Conservation (phyloP, 83 land plant genomes). For the Picea engelmannii region DNA sequence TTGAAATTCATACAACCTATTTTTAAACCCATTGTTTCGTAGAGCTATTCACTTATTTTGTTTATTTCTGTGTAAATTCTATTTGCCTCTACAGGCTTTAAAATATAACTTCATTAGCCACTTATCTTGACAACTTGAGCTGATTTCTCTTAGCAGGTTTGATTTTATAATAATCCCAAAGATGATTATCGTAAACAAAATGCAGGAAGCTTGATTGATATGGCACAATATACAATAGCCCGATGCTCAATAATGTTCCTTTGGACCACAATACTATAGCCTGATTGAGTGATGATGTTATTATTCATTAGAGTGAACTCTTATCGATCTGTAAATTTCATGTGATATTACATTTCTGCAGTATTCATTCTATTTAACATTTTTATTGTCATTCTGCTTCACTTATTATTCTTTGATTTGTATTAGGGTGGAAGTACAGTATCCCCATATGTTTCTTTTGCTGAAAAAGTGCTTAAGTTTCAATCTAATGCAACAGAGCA, state of each 20-base stretch:
- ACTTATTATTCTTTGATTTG: not conserved
- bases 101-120: too few relatives aligned
- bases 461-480: slow-evolving; percentile 66
- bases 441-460: slow-evolving; percentile 57
- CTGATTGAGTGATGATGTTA: not conserved
- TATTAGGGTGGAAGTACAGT: slow-evolving; percentile 6
- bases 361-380: not conserved
- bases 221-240: not conserved
- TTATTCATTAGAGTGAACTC: not conserved
- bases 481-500: slow-evolving; percentile 51
- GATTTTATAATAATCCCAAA: not conserved
- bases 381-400: not conserved
- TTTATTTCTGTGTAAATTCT: not conserved
- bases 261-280: not conserved
- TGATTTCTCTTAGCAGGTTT: not conserved
- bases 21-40: not conserved
- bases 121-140: not conserved
- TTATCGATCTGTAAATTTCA: not conserved
- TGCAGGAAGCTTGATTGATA: not conserved
- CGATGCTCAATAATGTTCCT: not conserved
- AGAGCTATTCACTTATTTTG: not conserved
- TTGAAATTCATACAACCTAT: too few relatives aligned
- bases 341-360: not conserved
- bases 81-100: too few relatives aligned
- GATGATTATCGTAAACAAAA: not conserved